Conservation (phyloP, 257 asterid genomes). For the Przewalskia tangutica region DNA sequence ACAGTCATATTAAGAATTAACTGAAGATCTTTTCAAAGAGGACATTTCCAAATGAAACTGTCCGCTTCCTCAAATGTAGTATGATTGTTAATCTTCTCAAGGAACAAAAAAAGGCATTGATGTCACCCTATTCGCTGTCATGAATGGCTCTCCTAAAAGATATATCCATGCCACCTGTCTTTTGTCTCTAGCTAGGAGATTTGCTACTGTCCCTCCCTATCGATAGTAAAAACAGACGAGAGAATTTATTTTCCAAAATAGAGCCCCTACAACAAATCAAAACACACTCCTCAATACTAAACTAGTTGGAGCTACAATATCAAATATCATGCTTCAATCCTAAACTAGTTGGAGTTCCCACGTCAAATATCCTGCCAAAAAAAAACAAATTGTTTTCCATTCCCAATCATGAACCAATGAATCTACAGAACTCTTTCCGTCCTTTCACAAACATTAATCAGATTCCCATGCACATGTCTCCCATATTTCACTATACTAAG, state of each 20-base stretch:
- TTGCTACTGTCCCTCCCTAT: no score
- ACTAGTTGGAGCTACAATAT: background rate
- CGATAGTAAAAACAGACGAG: background rate
- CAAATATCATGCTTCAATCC: background rate
- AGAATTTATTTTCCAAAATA: background rate
- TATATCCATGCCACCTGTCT: background rate
- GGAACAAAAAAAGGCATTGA: background rate
- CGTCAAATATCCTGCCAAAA: background rate
- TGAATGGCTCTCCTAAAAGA: background rate
- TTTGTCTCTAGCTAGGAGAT: no score
- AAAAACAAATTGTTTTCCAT: background rate
- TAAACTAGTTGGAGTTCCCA: background rate
- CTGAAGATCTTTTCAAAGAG: no score
- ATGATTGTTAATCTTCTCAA: background rate
- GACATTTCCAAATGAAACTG: no score
- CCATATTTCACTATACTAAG: background rate
- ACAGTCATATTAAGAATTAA: no score
- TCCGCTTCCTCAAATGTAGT: background rate
- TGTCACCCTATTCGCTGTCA: background rate
- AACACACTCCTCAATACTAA: background rate
- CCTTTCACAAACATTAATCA: background rate
- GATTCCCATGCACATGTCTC: background rate
- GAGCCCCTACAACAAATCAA: background rate
- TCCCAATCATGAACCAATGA: background rate
- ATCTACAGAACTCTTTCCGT: background rate